Evolutionary conservation across 1,284 basidiomycete genomes (phyloP).

Genomic region (Boletus smithii): DNA sequence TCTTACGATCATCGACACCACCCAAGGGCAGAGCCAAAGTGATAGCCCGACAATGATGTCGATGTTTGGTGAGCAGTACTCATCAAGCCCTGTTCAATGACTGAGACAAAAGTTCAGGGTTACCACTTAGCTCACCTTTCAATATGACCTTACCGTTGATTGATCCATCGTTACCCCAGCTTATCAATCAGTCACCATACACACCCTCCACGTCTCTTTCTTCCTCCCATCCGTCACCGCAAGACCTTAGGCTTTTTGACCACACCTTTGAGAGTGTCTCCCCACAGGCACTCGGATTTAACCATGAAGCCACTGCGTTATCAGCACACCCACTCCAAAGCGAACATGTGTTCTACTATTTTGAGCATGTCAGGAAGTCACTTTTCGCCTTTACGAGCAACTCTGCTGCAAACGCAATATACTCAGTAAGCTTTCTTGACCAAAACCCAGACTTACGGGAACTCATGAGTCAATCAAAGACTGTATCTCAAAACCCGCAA

Average conservation of each 20-base stretch:
- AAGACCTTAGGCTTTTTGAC: constrained; percentile 31
- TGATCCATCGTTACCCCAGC: constrained; percentile 28
- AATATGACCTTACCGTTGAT: constrained; percentile 28
- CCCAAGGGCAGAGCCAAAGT: constrained; percentile 11
- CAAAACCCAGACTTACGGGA: constrained; percentile 2
- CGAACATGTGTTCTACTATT: constrained; percentile 64
- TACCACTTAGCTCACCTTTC: constrained; percentile 34
- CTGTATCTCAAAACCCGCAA: constrained; percentile 59
- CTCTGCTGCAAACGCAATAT: constrained; percentile 54
- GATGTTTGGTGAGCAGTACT: constrained; percentile 27
- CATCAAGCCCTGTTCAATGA: background rate
- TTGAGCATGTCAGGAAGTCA: constrained; percentile 58
- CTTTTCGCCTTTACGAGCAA: constrained; percentile 59
- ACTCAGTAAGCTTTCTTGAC: constrained; percentile 45
- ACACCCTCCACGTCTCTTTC: constrained; percentile 33
- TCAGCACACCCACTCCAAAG: constrained; percentile 44
- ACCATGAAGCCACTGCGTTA: constrained; percentile 22
- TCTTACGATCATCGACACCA: constrained; percentile 27
- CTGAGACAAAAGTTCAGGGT: constrained; percentile 23
- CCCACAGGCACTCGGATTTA: constrained; percentile 24
- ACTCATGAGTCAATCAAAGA: constrained; percentile 38
- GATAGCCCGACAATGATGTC: constrained; percentile 32
- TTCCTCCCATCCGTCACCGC: constrained; percentile 33
- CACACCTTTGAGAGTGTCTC: constrained; percentile 24
- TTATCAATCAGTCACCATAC: constrained; percentile 33